Base-by-base conservation (phyloP, 768 basidiomycete species). In the Roridomyces roridus region DNA sequence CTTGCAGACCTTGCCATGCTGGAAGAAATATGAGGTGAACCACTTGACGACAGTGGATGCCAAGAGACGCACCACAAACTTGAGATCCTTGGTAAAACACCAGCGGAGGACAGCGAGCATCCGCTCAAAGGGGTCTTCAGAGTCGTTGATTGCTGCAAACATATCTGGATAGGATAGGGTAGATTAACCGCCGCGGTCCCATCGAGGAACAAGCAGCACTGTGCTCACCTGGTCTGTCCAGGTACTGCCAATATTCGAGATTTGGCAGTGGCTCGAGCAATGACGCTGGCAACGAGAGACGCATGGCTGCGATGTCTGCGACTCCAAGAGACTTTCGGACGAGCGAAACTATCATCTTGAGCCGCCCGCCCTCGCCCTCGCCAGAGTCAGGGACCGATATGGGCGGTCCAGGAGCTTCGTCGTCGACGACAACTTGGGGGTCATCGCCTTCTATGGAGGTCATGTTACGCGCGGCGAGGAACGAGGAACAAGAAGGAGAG, bases 81-180 rank as follows among this genome's bases (percentile, higher is more conserved):
- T 96, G 71, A 97, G 87, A 66, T 98, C 94, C 70, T 97, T 97
- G 45, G 92, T 90, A 70, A 96, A 93, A 6, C 87, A 77, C 68
- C 94, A 98, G 36, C 95, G 83, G 37, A 98, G 70, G 5, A 92
- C 90, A 36, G 94, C 89, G n/a, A 98, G 76, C 89, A 98, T 96
- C 37, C 96, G 86, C 63, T 95, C 91, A 62, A 99, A 88, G n/a
- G 94, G 88, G 70, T 96, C 94, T 29, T 87, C 81, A 18, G 89
- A 91, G 67, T 96, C 94, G 64, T 96, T 97, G 67, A 98, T 92
- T n/a, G n/a, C n/a, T n/a, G n/a, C n/a, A n/a, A n/a, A n/a, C n/a
- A n/a, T n/a, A n/a, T n/a, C n/a, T n/a, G n/a, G n/a, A n/a, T n/a
- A n/a, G n/a, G n/a, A n/a, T n/a, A n/a, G n/a, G n/a, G n/a, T n/a